Evolutionary conservation across 352 stramenopile species (phyloP), one percentile per base, ranked within the genome.

Genomic region (Phytophthora niederhauseri): DNA sequence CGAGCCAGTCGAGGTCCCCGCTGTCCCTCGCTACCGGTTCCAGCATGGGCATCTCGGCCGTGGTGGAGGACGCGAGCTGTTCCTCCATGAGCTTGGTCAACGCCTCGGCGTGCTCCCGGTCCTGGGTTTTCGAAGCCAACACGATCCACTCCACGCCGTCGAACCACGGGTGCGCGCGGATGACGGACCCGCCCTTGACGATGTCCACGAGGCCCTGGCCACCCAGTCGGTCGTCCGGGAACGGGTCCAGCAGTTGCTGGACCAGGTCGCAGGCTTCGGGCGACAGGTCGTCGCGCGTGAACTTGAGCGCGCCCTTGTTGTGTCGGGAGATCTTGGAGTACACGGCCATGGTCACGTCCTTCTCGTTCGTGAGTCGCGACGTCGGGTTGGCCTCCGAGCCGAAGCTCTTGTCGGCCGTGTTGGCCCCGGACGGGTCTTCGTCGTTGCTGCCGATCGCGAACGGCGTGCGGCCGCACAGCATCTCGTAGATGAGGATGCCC

Each of bases 321-420:
- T 92, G 85, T 2, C 87, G 80, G 2, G 84, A 92, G 57, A 95
- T 94, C 73, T 94, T 95, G 12, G 87, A 95, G 72, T 95, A 95
- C 38, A 93, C 83, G 5, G 84, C 87, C 82, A 95, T 93, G 6
- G 81, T 84, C 58, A 93, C 78, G 74, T 95, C 86, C 58, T 93
- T 93, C 30, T 97, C 89, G 56, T 78, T 90, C 2, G 68, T 75
- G 24, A 75, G 68, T 4, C 52, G 63, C 3, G 63, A 53, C 14
- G 68, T 72, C 43, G 59, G 60, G 38, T 63, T 66, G 15, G 57
- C 36, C 57, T 70, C 61, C 12, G 67, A 66, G 36, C 82, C 80
- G 52, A 89, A 78, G 28, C 82, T 82, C 61, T 83, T 88, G 60
- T 87, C 74, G 0, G 75, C 80, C 12, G n/a, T 57, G 51, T 63